Evolutionary conservation across 371 early-diverging fungal species (phyloP), one percentile per base, ranked within the genome.

Genomic region (Mortierella sp.): DNA sequence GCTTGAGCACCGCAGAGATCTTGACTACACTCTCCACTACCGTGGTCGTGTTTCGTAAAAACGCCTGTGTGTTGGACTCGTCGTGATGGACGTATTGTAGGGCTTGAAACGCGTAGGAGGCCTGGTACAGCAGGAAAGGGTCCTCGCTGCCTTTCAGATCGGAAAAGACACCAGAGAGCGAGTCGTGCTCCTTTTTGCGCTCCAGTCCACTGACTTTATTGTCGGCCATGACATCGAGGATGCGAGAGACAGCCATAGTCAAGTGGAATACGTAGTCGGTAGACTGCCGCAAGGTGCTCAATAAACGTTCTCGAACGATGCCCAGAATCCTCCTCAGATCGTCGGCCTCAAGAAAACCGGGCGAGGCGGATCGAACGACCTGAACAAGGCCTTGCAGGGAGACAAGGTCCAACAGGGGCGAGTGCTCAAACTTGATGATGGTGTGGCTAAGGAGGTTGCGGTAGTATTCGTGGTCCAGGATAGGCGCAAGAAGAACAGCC

Each of bases 181-280:
- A 51, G n/a, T 77, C 77, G 31, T 77, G 77, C 5, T 71, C 34
- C 5, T 34, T 44, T 14, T 37, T 51, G 13, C 77, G 77, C 34
- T 57, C 72, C 34, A 77, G 37, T 37, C 46, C 71, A 11, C 34
- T 28, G 61, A 77, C 77, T 28, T 77, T 71, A 5, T 57, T 24
- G 31, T 71, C 59, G 10, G 50, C 77, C 77, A 77, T 77, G 37
- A 59, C 40, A 40, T 71, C 77, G 34, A 77, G 77, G 11, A 77
- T 50, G 5, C 57, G 70, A 8, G 71, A 71, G 37, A 77, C n/a
- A 0, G 77, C 77, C 24, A 77, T 37, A 6, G 64, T 71, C 55
- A 77, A 24, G 48, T 77, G 50, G 48, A 53, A 59, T 19, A 48
- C 21, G 31, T 71, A 44, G 0, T 61, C 61, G 10, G 16, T 0